A percentile compares a stretch with the other conserved stretches of the same genome.
Evolutionary conservation across 2,329 filamentous ascomycete genomes (phyloP).

Genomic region (Trichophyton equinum): DNA sequence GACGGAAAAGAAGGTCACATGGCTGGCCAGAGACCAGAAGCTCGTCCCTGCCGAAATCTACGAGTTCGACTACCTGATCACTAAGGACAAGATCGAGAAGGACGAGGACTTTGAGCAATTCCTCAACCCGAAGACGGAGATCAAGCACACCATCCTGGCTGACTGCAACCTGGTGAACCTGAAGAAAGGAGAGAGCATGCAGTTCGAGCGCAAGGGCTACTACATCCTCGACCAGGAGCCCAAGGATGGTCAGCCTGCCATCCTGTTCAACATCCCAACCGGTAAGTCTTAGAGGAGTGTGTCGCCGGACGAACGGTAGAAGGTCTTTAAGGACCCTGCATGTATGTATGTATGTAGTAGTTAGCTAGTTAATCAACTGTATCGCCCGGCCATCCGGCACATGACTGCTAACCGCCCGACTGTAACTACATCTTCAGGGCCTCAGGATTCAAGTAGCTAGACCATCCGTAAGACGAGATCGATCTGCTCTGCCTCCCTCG

Average conservation of each 20-base stretch:
- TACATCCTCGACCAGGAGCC: conserved; percentile 66
- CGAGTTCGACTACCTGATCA: conserved; percentile 91
- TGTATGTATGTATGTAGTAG: too few species aligned
- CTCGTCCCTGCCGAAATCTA: conserved; percentile 74
- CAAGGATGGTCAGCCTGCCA: conserved; percentile 45
- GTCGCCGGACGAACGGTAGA: neutral
- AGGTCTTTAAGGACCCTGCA: too few species aligned
- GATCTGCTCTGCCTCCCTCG: neutral
- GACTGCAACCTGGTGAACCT: conserved; percentile 69
- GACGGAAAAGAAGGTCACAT: conserved; percentile 93
- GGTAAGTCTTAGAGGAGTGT: conserved; percentile 35
- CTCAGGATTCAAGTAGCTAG: neutral
- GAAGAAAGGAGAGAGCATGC: conserved; percentile 82
- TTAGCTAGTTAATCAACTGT: neutral
- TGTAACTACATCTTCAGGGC: neutral
- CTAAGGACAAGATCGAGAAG: conserved; percentile 85
- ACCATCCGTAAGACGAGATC: neutral
- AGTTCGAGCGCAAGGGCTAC: conserved; percentile 88
- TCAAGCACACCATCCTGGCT: conserved; percentile 60
- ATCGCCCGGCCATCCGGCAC: neutral
- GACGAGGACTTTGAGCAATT: conserved; percentile 77
- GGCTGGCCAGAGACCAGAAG: conserved; percentile 68
- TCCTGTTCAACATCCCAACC: conserved; percentile 59
- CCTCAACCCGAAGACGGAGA: conserved; percentile 63
- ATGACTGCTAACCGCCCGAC: neutral